Base-by-base conservation (phyloP, 1,284 basidiomycete species). In the Porogramme epimiltina region DNA sequence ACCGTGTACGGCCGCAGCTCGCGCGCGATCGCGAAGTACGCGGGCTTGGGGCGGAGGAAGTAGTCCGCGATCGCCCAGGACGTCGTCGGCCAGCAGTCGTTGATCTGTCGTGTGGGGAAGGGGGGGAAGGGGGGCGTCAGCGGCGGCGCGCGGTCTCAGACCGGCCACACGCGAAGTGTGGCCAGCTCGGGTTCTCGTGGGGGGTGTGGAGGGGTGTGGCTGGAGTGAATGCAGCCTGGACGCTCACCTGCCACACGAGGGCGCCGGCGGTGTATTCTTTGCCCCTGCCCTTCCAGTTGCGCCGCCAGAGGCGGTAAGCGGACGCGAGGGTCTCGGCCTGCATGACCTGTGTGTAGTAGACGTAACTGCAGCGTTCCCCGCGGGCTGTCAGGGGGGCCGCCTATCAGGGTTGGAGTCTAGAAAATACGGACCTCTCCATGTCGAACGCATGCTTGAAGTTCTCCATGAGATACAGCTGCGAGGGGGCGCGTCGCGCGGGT, bases 381-480 rank as follows among this genome's bases (percentile, higher is more conserved):
- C 13, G 26, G 15, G 18, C 42, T 31, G 49, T 45, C 51, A 50
- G 51, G 23, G 24, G 28, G 49, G 37, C 40, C 45, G 45, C 36
- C 22, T 37, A 38, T 50, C 48, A 52, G 34, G 45, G 40, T 48
- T 6, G 8, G 28, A 6, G 34, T 37, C 13, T 18, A n/a, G 34
- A 37, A 16, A 16, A 43, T 45, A 62, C 59, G 50, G 54, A 64
- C 62, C 85, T 89, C 65, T 92, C 87, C 74, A 94, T 89, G 65
- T 94, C 89, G 65, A 93, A 93, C 0, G 88, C 79, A 67, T 94
- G 91, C 69, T 84, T 91, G 73, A 93, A 92, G 72, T 95, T 95
- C 71, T 95, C 93, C 66, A 93, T 77, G 41, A 95, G 79, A 69
- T 95, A 95, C 20, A 91, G 76, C 80, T 92, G 56, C 36, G 20